Evolutionary conservation across 768 basidiomycete genomes (phyloP), one percentile per base, ranked within the genome.

Genomic region (Boletus rufocinnamomeus): DNA sequence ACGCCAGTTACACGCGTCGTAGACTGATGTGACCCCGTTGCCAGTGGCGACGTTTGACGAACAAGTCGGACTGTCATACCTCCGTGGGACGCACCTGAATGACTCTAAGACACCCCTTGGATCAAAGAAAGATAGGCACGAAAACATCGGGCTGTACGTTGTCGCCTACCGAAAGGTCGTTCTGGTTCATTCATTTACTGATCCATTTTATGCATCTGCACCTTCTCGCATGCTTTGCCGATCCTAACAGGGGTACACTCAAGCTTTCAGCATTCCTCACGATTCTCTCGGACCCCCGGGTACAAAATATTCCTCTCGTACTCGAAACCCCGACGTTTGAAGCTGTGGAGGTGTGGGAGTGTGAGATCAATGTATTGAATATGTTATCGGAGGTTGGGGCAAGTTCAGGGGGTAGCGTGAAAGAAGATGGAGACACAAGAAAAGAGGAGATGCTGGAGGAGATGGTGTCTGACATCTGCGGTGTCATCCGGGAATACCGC

Each of bases 21-120:
- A 27, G 32, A 28, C 37, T 50, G 17, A 51, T 30, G 19, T 41
- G 37, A 23, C 11, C 14, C 30, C 6, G 25, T 28, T 41, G 28
- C n/a, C 62, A 85, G 90, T 93, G 72, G 66, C 75, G 13, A 74
- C 80, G 47, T 93, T 95, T 63, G 85, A 90, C 34, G 65, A 77
- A n/a, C 74, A 82, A 58, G 79, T 95, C 4, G 91, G 93, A 2
- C 64, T 91, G 27, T 68, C 77, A 14, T 94, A 92, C 67, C 83
- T 95, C 17, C 80, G 84, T 4, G 93, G 87, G 1, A 88, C 94
- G 82, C 93, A 95, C 66, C 68, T 94, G 46, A 95, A 95, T 67
- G 93, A 94, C 69, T 89, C 89, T 14, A 91, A 91, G 69, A 81
- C 80, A 10, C 76, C 74, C 1, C 76, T 84, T 14, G 81, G 78